phyloP scores from a whole-genome alignment of 345 rosid species.

The Orychophragmus violaceus region DNA sequence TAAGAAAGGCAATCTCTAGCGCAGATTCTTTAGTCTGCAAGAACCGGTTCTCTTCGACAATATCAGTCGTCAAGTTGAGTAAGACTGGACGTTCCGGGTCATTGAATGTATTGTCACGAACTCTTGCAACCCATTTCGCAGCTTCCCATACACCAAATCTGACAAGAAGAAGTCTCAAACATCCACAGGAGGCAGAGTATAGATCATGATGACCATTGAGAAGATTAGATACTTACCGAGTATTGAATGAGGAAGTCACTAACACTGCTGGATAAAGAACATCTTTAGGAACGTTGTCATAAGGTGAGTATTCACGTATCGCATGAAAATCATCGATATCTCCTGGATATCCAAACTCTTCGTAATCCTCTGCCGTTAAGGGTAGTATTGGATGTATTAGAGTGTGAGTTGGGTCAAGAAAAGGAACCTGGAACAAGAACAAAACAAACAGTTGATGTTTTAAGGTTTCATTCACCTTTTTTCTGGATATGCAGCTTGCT shows the following conservation, averaged over 20 bases:
- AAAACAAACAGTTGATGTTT: neutral
- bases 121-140: constrained; percentile 84
- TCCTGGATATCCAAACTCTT: constrained; percentile 89
- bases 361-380: constrained; percentile 68
- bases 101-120: constrained; percentile 59
- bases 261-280: constrained; percentile 72
- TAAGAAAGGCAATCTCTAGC: constrained; percentile 66
- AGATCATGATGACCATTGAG: neutral
- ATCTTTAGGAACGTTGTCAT: constrained; percentile 74
- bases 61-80: constrained; percentile 66
- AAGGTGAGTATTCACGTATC: constrained; percentile 69
- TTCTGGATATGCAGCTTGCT: neutral
- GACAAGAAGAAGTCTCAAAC: constrained; percentile 20
- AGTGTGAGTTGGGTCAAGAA: constrained; percentile 84
- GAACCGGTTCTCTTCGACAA: constrained; percentile 84
- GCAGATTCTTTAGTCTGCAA: constrained; percentile 72
- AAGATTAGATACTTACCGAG: constrained; percentile 57
- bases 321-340: constrained; percentile 72
- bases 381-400: constrained; percentile 78
- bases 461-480: neutral
- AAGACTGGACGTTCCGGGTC: constrained; percentile 62
- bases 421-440: constrained; percentile 58
- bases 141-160: constrained; percentile 98
- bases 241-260: constrained; percentile 76
- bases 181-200: neutral